Base-by-base conservation (phyloP, 805 yeast genomes). In the Wickerhamomyces subpelliculosus region DNA sequence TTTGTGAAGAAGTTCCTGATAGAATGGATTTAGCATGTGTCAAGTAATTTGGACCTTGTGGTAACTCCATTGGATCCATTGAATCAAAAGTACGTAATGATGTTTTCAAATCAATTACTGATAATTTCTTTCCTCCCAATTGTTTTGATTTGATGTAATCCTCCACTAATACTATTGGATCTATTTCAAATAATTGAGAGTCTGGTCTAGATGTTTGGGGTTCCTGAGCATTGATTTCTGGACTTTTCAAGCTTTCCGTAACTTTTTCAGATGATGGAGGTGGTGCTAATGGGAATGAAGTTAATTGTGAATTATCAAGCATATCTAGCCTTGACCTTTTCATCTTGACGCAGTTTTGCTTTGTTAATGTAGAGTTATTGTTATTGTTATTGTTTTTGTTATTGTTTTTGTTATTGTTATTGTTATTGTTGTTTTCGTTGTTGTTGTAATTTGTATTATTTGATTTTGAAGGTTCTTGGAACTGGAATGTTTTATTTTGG, bases 81-180 rank as follows among this genome's bases (percentile, higher is more conserved):
- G 19, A 8, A 18, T 39, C 44, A 16, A 42, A 42, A 0, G 21
- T 26, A 14, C 38, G 40, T 20, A 64, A 28, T 1, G 64, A 55
- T 18, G 46, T 46, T 40, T 60, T 63, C 23, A 67, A 41, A 36
- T 64, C 67, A 12, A 49, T 34, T 0, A 64, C 60, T 3, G 68
- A 62, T 0, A 61, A 37, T 33, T 55, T 54, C 36, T 54, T 52
- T 38, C 54, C 48, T 9, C 47, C 36, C 8, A 38, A 16, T 10
- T 32, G 43, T 30, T 41, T 44, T n/a, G 43, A 53, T 13, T 61
- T 58, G 44, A 77, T 63, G 50, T 77, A 77, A 47, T 77, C 84
- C 47, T 77, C 84, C 9, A 77, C 69, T 16, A 77, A 53, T 1
- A 76, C 75, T 5, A 58, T 55, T 1, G 63, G 60, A 29, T 57